phyloP scores from a whole-genome alignment of 495 filamentous ascomycete species.

The Penicillium psychrofluorescens region DNA sequence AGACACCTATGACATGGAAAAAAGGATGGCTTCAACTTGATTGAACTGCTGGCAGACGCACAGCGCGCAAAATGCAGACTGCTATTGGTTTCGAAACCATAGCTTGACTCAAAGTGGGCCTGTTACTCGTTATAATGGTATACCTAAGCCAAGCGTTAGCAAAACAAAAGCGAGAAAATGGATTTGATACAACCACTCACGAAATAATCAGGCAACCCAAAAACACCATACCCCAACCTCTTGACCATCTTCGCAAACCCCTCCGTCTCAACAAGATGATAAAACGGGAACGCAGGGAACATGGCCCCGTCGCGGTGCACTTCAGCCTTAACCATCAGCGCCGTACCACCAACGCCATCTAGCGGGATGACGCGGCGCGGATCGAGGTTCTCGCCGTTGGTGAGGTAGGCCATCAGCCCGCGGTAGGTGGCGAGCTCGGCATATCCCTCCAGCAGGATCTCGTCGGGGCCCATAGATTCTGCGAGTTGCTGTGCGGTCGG shows the following conservation, averaged over 20 bases:
- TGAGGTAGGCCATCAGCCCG: slow-evolving; percentile 83
- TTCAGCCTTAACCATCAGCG: slow-evolving; percentile 91
- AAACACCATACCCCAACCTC: slow-evolving; percentile 74
- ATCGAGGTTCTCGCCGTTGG: slow-evolving; percentile 46
- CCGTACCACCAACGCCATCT: slow-evolving; percentile 92
- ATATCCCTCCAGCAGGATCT: slow-evolving; percentile 92
- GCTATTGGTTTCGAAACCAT: too few relatives aligned
- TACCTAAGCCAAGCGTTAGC: slow-evolving; percentile 43
- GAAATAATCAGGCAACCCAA: slow-evolving; percentile 91
- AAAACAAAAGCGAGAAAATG: not conserved
- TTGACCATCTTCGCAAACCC: slow-evolving; percentile 97
- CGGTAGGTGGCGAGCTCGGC: slow-evolving; percentile 86
- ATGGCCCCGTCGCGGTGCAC: slow-evolving; percentile 97
- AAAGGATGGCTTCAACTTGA: too few relatives aligned
- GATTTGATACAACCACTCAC: slow-evolving; percentile 41
- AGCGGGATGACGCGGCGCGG: slow-evolving; percentile 56
- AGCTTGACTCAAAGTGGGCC: not conserved
- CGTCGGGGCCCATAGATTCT: slow-evolving; percentile 73
- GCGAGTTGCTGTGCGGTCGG: slow-evolving; percentile 66
- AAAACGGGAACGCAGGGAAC: slow-evolving; percentile 96
- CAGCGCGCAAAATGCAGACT: slow-evolving; percentile 1
- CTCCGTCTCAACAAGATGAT: slow-evolving; percentile 94
- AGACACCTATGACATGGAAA: too few relatives aligned
- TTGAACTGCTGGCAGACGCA: not conserved
- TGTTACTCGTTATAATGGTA: slow-evolving; percentile 85